These are phyloP conservation scores for Cenchrus americanus DNA, from an alignment of 176 grass and related monocot genomes.

Conservation along the genomic window DNA sequence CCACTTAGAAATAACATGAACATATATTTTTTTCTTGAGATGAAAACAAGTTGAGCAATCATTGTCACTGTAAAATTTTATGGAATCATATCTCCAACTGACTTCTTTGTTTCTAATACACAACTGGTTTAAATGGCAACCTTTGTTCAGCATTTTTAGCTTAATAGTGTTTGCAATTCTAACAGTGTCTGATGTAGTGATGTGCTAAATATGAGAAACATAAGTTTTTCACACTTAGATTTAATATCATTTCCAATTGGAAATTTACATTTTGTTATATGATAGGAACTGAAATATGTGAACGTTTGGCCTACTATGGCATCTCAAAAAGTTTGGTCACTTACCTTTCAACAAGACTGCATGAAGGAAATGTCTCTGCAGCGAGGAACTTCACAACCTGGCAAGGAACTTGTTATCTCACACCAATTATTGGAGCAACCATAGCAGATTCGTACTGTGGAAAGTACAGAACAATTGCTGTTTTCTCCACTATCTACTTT, in stretches of 20 bases:
- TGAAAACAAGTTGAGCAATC: neutral
- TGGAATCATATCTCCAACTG: neutral
- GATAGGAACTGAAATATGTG: constrained; percentile 77
- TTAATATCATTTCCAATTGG: constrained; percentile 26
- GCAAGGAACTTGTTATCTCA: constrained; percentile 90
- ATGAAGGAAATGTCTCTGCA: constrained; percentile 70
- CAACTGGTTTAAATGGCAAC: constrained; percentile 1
- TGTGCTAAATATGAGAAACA: neutral
- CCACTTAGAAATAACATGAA: neutral
- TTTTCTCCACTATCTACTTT: constrained; percentile 78
- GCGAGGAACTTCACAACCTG: constrained; percentile 80
- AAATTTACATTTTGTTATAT: constrained; percentile 32
- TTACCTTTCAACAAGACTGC: constrained; percentile 66
- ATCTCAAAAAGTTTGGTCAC: constrained; percentile 82
- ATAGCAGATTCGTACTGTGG: constrained; percentile 81
- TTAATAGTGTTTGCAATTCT: neutral
- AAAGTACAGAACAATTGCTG: constrained; percentile 69
- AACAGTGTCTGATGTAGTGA: neutral
- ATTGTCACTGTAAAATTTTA: neutral
- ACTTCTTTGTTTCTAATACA: neutral
- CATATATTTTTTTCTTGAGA: neutral
- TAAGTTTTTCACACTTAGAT: neutral
- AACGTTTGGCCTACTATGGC: constrained; percentile 80
- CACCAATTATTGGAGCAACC: constrained; percentile 71
- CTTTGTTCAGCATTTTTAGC: neutral